Conservation (phyloP, 768 basidiomycete species). For the Phylloporus scabripes region DNA sequence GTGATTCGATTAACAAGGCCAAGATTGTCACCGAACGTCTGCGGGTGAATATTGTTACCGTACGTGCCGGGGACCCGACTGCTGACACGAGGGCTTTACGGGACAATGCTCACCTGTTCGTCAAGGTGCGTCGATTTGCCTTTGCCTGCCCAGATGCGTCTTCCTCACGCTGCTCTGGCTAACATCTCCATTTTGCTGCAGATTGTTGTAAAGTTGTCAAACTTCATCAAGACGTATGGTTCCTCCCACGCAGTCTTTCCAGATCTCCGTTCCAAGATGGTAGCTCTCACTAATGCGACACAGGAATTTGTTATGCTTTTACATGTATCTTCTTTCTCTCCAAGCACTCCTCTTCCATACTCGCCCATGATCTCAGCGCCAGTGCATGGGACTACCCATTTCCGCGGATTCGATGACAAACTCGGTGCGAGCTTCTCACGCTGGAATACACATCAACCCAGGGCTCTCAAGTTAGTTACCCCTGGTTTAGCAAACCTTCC, state of each 20-base stretch:
- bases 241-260: slow-evolving; percentile 51
- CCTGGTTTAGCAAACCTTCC: slow-evolving; percentile 34
- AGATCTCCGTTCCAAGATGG: slow-evolving; percentile 62
- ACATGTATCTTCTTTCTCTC: slow-evolving; percentile 78
- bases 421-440: slow-evolving; percentile 53
- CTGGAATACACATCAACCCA: slow-evolving; percentile 48
- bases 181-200: slow-evolving; percentile 27
- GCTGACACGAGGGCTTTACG: slow-evolving; percentile 59
- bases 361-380: slow-evolving; percentile 48
- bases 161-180: not conserved
- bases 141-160: not conserved
- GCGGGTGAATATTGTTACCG: slow-evolving; percentile 48
- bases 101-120: slow-evolving; percentile 74
- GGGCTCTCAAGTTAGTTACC: slow-evolving; percentile 34
- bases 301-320: slow-evolving; percentile 85
- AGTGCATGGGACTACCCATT: slow-evolving; percentile 6
- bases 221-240: slow-evolving; percentile 61
- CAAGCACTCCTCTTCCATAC: slow-evolving; percentile 50
- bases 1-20: slow-evolving; percentile 54
- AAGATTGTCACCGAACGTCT: slow-evolving; percentile 60
- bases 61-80: slow-evolving; percentile 52
- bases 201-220: slow-evolving; percentile 75
- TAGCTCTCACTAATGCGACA: slow-evolving; percentile 73
- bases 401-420: slow-evolving; percentile 39
- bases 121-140: slow-evolving; percentile 52